These are phyloP conservation scores for Adenanthera pavonina DNA, from an alignment of 306 rosid genomes.

Conservation along the genomic window DNA sequence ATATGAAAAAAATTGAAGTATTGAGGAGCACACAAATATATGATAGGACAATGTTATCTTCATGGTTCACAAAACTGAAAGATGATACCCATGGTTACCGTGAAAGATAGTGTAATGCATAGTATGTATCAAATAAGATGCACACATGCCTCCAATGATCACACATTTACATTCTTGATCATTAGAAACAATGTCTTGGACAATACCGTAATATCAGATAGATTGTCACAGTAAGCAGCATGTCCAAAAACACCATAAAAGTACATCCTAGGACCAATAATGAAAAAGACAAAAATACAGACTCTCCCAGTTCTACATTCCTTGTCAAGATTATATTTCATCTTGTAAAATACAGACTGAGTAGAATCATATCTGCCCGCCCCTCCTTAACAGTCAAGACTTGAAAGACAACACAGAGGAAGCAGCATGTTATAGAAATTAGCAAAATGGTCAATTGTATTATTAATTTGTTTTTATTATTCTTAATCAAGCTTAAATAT, in stretches of 20 bases:
- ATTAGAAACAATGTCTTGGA: not conserved
- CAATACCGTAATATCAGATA: not conserved
- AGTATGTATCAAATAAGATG: not conserved
- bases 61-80: conserved; percentile 9
- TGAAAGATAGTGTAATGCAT: not conserved
- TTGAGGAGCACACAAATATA: not conserved
- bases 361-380: not conserved
- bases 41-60: not conserved
- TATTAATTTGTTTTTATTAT: not conserved
- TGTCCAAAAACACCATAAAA: not conserved
- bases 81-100: not conserved
- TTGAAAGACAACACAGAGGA: not conserved
- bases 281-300: not conserved
- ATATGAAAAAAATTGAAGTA: not conserved
- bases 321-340: not conserved
- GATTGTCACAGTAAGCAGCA: not conserved
- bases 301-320: not conserved
- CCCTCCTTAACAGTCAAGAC: not conserved
- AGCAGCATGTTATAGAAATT: not conserved
- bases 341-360: not conserved
- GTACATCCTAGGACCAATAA: not conserved
- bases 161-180: not conserved
- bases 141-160: not conserved
- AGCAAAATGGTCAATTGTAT: not conserved
- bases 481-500: not conserved